Base-by-base conservation (phyloP, 257 asterid species). In the Solanum raphanifolium region DNA sequence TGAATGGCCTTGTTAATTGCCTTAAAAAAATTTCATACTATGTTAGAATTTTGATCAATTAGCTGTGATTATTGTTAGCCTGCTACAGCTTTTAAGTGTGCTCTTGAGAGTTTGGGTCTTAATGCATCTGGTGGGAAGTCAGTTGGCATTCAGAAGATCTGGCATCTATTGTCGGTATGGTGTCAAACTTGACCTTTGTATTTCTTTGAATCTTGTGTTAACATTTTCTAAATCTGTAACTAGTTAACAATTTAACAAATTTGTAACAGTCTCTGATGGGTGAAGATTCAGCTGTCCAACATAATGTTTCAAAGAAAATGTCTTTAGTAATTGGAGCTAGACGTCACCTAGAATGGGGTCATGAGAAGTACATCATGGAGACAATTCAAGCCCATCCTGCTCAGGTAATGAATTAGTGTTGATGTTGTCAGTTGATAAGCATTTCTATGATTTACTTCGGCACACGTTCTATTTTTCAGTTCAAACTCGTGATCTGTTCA, bases 281-380 rank as follows among this genome's bases (percentile, higher is more conserved):
- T 76, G 99, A 95, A 92, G 96, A 94, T 89, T 87, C 93, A 89
- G 78, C 90, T 88, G 85, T 88, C 68, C 93, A 86, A 73, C 92
- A 88, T 32, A 91, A 90, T 89, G 89, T 91, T 87, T 92, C 98
- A 48, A 93, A 88, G 88, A 94, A 90, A 88, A 95, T 96, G 96
- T 93, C 98, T 39, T 88, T 97, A 66, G 95, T 96, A 81, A 89
- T 95, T 89, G 99, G 99, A 89, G 99, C 99, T 12, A 91, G 99
- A 86, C 95, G 92, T 85, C 98, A 96, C 91, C 98, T 97, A 83
- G 99, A 97, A 87, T 95, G 95, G 98, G 99, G 99, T 55, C 99
- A 97, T 71, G 98, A 92, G 83, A 97, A 96, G 90, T 94, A 96
- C 90, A 92, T 97, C 86, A 91, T 93, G 92, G 99, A 97, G 90